phyloP scores from a whole-genome alignment of 345 rosid genomes.

The Salix arbutifolia region DNA sequence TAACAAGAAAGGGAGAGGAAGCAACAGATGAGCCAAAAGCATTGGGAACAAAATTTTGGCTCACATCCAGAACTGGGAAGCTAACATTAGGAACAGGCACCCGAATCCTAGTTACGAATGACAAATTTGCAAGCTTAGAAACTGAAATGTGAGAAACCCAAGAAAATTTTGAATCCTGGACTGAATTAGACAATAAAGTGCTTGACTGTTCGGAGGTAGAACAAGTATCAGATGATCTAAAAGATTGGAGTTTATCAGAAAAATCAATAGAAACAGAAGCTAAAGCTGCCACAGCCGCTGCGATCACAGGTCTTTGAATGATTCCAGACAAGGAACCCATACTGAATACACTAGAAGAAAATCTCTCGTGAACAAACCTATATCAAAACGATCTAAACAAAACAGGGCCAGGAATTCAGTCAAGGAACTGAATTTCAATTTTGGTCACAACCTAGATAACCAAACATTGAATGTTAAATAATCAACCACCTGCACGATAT shows the following conservation, averaged over 20 bases:
- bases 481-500: constrained; percentile 1
- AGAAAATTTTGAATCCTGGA: constrained; percentile 33
- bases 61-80: constrained; percentile 28
- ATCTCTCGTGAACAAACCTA: constrained; percentile 20
- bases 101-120: constrained; percentile 49
- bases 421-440: neutral
- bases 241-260: constrained; percentile 51
- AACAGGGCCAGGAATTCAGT: neutral
- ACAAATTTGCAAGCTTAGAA: constrained; percentile 61
- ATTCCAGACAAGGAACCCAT: constrained; percentile 80
- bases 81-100: constrained; percentile 59
- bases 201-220: constrained; percentile 34
- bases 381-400: neutral
- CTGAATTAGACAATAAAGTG: constrained; percentile 34
- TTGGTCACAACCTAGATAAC: neutral
- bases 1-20: constrained; percentile 46
- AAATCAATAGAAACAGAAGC: constrained; percentile 73
- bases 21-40: constrained; percentile 27
- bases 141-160: constrained; percentile 54
- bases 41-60: constrained; percentile 24
- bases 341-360: constrained; percentile 19
- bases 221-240: constrained; percentile 27
- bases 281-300: constrained; percentile 70
- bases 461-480: neutral
- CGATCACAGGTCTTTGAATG: constrained; percentile 80